Base-by-base conservation (phyloP, 2,329 filamentous ascomycete genomes). In the Ceratocystiopsis minuta region DNA sequence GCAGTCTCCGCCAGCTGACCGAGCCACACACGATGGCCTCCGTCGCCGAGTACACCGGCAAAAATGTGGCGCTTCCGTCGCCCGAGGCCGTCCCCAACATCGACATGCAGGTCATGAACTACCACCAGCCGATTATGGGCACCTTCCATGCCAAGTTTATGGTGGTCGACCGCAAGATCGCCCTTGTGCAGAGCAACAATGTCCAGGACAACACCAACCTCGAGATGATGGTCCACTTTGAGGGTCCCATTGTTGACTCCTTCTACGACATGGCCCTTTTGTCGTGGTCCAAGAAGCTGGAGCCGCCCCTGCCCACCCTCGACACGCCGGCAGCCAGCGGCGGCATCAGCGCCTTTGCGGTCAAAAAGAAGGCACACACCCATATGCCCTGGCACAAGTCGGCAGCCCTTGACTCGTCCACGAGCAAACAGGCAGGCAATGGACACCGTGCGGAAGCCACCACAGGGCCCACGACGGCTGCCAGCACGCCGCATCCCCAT, bases 61-160 rank as follows among this genome's bases (percentile, higher is more conserved):
- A 63, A 3, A 63, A 67, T 3, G 67, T 87, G 11, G 63, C 65
- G 2, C 57, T 87, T 0, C 81, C 82, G 0, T 50, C 64, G 0
- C 64, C 69, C 0, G 60, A 72, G 3, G 77, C 86, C 34, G 75
- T 86, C 3, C 80, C 80, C 0, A 69, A 83, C 51, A 57, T 87
- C 24, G 75, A 85, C 46, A 56, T 88, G 32, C 64, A 83, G 52
- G 80, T 86, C 6, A 67, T 80, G 46, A 87, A 83, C 52, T 78
- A 75, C 51, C 82, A 87, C 51, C 66, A 68, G 13, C 70, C 80
- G 1, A 57, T 80, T 1, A 57, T 87, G 3, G 81, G 82, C 1
- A 88, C 82, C 0, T 79, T 86, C 35, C 82, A 87, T 52, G 66
- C 75, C 47, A 88, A 88, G 53, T 85, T 79, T 53, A 80, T 83